Base-by-base conservation (phyloP, 768 basidiomycete genomes). In the Leccinum imitatum region DNA sequence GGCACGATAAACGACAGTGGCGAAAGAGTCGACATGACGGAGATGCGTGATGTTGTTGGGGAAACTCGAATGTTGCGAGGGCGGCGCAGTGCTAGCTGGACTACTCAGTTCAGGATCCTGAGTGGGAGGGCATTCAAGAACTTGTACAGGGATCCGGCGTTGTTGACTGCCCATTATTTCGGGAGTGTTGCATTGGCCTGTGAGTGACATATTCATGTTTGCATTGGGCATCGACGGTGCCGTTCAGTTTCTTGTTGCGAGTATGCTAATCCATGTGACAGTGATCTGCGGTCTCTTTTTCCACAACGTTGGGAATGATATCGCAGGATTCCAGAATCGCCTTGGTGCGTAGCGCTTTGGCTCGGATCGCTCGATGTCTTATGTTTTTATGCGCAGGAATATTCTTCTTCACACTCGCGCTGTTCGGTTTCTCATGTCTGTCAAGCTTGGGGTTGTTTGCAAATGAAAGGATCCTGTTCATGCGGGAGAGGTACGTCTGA, bases 61-160 rank as follows among this genome's bases (percentile, higher is more conserved):
- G 91, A 93, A 75, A 90, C 84, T 39, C 76, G 80, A 54, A 67
- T 91, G 59, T 72, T 94, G 69, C 75, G 88, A 54, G 89, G 89
- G 15, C 77, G 87, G 65, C 86, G 89, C 73, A 83, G 93, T 57
- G 97, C 96, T 7, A 89, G 84, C 63, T 94, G 87, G 84, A 80
- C 79, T 47, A 95, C 90, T 17, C 97, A 99, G 77, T 98, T 99
- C 69, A 83, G 84, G 71, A 95, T 98, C 58, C 76, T 99, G 71
- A 97, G 94, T 71, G 95, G 95, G 25, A 77, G 97, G 59, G 95
- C 96, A 21, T 98, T 99, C 82, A 98, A 98, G 83, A 98, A 98
- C 69, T 75, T 99, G 60, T 98, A 99, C 72, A 82, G 96, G 25
- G 94, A 99, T 68, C 96, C 96, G 0, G 89, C 95, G 52, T 74